A percentile compares a stretch with the other conserved stretches of the same genome.
Conservation (phyloP, 2,329 filamentous ascomycete species). For the Alternaria rosae region DNA sequence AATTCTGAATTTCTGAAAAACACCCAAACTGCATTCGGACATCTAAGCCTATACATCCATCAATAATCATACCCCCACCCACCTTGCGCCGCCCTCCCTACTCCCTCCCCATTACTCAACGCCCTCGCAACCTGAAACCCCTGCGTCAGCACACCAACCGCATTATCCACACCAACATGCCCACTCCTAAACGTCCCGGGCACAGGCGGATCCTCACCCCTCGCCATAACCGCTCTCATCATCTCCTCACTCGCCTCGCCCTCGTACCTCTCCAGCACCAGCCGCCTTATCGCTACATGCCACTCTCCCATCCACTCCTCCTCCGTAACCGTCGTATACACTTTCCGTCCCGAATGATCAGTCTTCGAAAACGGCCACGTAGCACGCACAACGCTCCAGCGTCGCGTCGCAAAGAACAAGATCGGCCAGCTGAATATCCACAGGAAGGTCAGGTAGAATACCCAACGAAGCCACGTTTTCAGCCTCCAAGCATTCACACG, state of each 20-base stretch:
- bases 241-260: conserved; percentile 61
- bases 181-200: conserved; percentile 39
- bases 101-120: conserved; percentile 22
- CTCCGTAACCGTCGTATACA: conserved; percentile 61
- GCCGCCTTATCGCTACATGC: conserved; percentile 65
- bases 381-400: conserved; percentile 69
- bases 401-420: conserved; percentile 71
- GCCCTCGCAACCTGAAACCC: conserved; percentile 44
- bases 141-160: conserved; percentile 43
- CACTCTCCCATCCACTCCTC: conserved; percentile 69
- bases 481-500: conserved; percentile 70
- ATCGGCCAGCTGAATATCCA: conserved; percentile 76
- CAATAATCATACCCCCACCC: conserved; percentile 47
- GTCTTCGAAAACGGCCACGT: conserved; percentile 65
- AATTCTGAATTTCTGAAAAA: neutral
- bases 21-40: neutral
- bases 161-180: conserved; percentile 40
- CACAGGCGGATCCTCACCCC: conserved; percentile 55
- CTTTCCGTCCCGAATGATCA: conserved; percentile 45
- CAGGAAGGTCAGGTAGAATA: conserved; percentile 72
- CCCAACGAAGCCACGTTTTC: conserved; percentile 67
- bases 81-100: conserved; percentile 31
- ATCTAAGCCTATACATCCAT: neutral
- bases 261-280: conserved; percentile 66
- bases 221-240: conserved; percentile 38